Percentiles rank a stretch among this genome's conserved stretches.
phyloP scores from a whole-genome alignment of 768 basidiomycete species.

The Tricholomella constricta region DNA sequence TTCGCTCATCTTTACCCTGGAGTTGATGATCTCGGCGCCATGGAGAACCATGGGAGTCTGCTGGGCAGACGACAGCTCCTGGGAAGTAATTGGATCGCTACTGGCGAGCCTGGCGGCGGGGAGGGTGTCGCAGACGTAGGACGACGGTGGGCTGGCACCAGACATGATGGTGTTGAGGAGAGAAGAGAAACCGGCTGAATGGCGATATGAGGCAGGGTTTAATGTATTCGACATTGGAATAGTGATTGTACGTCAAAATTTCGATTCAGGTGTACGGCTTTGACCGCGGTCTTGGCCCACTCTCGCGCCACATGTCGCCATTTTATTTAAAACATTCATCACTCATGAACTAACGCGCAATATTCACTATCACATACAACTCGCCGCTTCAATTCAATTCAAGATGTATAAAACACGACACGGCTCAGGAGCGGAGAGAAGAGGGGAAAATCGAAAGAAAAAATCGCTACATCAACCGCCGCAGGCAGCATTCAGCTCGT shows the following conservation, averaged over 20 bases:
- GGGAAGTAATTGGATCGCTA: slow-evolving; percentile 14
- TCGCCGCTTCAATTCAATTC: slow-evolving; percentile 34
- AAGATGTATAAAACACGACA: slow-evolving; percentile 42
- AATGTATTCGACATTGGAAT: slow-evolving; percentile 5
- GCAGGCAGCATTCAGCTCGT: slow-evolving; percentile 27
- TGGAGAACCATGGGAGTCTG: slow-evolving; percentile 18
- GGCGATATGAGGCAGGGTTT: background rate
- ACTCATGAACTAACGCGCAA: slow-evolving; percentile 9
- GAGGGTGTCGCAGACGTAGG: slow-evolving; percentile 72
- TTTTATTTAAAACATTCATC: slow-evolving; percentile 17
- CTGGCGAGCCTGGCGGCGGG: slow-evolving; percentile 60
- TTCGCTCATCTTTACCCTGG: slow-evolving; percentile 8
- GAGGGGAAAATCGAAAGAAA: slow-evolving; percentile 26
- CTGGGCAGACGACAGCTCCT: slow-evolving; percentile 10
- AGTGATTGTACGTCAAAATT: slow-evolving; percentile 13
- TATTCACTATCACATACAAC: slow-evolving; percentile 11
- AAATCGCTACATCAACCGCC: slow-evolving; percentile 13
- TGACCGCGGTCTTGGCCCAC: slow-evolving; percentile 21
- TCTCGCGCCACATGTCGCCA: slow-evolving; percentile 50
- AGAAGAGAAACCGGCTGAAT: slow-evolving; percentile 7
- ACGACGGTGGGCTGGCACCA: slow-evolving; percentile 21
- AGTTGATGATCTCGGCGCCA: slow-evolving; percentile 34
- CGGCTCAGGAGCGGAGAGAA: slow-evolving; percentile 17
- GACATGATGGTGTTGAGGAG: slow-evolving; percentile 24
- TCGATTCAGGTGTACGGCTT: background rate